Base-by-base conservation (phyloP, 352 stramenopile species). In the Phytophthora sojae region DNA sequence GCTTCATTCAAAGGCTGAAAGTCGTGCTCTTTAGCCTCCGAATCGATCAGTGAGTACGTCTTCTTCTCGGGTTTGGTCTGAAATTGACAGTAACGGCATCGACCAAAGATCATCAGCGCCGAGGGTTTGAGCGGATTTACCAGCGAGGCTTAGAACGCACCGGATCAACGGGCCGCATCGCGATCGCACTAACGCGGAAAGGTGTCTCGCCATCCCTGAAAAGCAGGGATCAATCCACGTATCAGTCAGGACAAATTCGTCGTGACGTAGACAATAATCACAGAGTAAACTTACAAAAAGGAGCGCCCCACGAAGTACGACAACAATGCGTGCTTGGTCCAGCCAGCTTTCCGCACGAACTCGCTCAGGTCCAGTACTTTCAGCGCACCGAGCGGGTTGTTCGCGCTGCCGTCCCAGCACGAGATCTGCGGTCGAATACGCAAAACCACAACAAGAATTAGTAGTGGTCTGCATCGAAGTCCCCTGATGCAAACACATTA, bases 301-400 rank as follows among this genome's bases (percentile, higher is more conserved):
- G 79, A 76, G 32, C 87, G 85, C 3, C 85, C 87, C 32, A 94
- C 77, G 70, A 90, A 94, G 50, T 93, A 85, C 32, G 87, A 87
- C 4, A 94, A 72, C 42, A 93, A 68, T n/a, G 69, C 57, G 26
- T 94, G 85, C 65, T 91, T 94, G 32, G 74, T 68, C 85, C 87
- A 94, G 25, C 79, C 80, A 44, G 81, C 76, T 58, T 92, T 91
- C 19, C 82, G 83, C 61, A 93, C 83, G 65, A 94, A 94, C 6
- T 94, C 85, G 57, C 76, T 92, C 73, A 94, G 83, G 61, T 88
- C 82, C 23, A 94, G 68, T 9, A 82, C 72, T 50, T 90, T 92
- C 26, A 86, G 71, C 49, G 80, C 57, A 44, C 37, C 45, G 39
- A 56, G 83, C 47, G 42, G 79, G 70, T 70, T 88, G 73, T 69